Evolutionary conservation across 257 asterid genomes (phyloP).

Genomic region (Leonotis leonurus): DNA sequence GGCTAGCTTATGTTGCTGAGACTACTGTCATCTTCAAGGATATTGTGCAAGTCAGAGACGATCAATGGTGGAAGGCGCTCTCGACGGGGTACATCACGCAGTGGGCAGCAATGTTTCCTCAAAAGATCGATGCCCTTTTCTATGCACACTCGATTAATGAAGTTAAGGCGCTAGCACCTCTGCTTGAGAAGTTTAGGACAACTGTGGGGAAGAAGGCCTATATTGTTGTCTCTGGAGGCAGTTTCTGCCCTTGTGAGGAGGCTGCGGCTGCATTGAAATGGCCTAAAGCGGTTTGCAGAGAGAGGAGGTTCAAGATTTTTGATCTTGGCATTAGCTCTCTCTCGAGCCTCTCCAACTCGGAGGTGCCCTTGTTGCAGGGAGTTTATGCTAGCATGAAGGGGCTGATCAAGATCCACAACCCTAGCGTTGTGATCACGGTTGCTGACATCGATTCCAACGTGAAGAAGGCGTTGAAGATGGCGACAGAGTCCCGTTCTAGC

Average conservation of each 20-base stretch:
- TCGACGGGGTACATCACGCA: constrained; percentile 85
- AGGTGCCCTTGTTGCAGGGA: constrained; percentile 68
- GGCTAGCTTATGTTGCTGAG: constrained; percentile 86
- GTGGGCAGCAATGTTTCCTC: constrained; percentile 96
- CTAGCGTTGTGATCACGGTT: constrained; percentile 63
- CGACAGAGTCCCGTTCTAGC: constrained; percentile 31
- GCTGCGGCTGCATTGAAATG: constrained; percentile 61
- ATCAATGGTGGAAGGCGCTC: constrained; percentile 97
- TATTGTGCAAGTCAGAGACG: constrained; percentile 76
- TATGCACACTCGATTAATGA: constrained; percentile 79
- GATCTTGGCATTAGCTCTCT: constrained; percentile 70
- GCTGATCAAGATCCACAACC: constrained; percentile 74
- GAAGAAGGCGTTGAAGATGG: constrained; percentile 78
- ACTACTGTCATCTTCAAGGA: constrained; percentile 92
- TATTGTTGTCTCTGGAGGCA: constrained; percentile 75
- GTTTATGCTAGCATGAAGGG: constrained; percentile 94
- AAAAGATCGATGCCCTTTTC: constrained; percentile 74
- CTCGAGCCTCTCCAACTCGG: constrained; percentile 55
- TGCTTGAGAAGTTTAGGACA: constrained; percentile 67
- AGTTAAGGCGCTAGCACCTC: constrained; percentile 73
- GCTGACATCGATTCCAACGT: constrained; percentile 54
- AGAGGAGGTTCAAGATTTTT: constrained; percentile 83
- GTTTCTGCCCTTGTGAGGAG: constrained; percentile 77
- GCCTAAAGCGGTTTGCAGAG: constrained; percentile 74
- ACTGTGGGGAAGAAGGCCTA: constrained; percentile 80